These are phyloP conservation scores for Misopates orontium DNA, from an alignment of 257 asterid species.

Conservation along the genomic window DNA sequence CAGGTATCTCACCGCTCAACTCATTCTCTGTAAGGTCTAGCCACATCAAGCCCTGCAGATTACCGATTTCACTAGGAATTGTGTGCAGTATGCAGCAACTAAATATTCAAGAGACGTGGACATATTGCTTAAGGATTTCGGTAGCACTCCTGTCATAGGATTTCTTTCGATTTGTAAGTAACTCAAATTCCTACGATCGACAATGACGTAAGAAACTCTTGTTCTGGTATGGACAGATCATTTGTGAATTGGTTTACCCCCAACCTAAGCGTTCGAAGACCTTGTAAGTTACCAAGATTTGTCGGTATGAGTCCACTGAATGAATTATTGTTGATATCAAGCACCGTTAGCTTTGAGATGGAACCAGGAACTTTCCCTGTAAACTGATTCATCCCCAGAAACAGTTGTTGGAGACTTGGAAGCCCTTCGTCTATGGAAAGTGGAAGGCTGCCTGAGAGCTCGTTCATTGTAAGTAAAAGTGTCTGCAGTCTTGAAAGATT, in stretches of 20 bases:
- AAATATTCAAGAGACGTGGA: slow-evolving; percentile 18
- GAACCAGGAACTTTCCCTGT: slow-evolving; percentile 29
- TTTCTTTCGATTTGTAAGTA: neutral
- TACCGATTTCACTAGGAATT: slow-evolving; percentile 27
- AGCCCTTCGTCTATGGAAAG: slow-evolving; percentile 5
- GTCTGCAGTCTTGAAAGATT: slow-evolving; percentile 21
- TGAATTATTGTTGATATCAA: slow-evolving; percentile 6
- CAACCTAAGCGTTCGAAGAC: neutral
- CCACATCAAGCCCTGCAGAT: slow-evolving; percentile 10
- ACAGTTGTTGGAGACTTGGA: slow-evolving; percentile 22
- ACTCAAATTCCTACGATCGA: slow-evolving; percentile 9
- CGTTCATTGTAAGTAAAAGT: neutral
- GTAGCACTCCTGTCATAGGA: slow-evolving; percentile 26
- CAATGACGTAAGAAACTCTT: slow-evolving; percentile 23
- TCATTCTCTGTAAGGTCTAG: slow-evolving; percentile 8
- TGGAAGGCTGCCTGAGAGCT: slow-evolving; percentile 25
- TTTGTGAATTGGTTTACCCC: slow-evolving; percentile 1
- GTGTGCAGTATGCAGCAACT: neutral
- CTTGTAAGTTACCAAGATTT: slow-evolving; percentile 19
- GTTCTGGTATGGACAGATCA: slow-evolving; percentile 6
- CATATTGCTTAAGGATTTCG: slow-evolving; percentile 24
- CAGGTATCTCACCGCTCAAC: slow-evolving; percentile 23
- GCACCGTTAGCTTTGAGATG: slow-evolving; percentile 7
- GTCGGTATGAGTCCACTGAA: slow-evolving; percentile 31
- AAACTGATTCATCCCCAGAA: slow-evolving; percentile 11